Evolutionary conservation across 805 yeast species (phyloP), one percentile per base, ranked within the genome.

Genomic region (Vanderwaltozyma verrucispora): DNA sequence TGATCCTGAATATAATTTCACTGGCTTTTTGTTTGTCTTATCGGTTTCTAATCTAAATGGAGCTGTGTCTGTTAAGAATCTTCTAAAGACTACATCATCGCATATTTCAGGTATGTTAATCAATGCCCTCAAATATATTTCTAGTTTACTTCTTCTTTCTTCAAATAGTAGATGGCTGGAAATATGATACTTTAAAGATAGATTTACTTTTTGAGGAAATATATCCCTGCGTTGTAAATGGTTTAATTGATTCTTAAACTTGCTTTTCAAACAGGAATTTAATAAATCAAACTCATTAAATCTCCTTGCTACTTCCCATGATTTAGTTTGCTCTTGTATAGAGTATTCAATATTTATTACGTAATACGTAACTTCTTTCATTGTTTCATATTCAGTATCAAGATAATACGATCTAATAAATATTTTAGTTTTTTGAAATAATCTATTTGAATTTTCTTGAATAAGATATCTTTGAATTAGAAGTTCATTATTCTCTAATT

Each of bases 301-400:
- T 40, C 97, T 65, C 47, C 96, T 64, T 0, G 95, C 89, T n/a
- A 87, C 82, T 37, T 84, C 75, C 96, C 96, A 89, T 0, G 85
- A 81, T 0, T 88, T 85, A 2, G 73, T 64, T 5, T 69, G 67
- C 3, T 64, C 68, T 3, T 72, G 73, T 6, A 60, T 60, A 9
- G 50, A 62, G 53, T 77, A 79, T 37, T 76, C 78, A 4, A 89
- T 84, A 48, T 80, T 86, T 23, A 89, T 79, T 21, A 85, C 70
- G 57, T 88, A 88, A 35, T 82, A 63, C 4, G 76, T 74, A 43
- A 72, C 80, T 30, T 75, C 83, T 36, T 68, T 71, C 0, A 79
- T 77, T 21, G 67, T 60, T 4, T 41, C 42, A n/a, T 61, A 66
- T 1, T 75, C 80, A 41, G 61, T 52, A 11, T 67, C 66, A 17